phyloP scores from a whole-genome alignment of 225 moss, liverwort and hornwort species.

The Marchantia polymorpha region DNA sequence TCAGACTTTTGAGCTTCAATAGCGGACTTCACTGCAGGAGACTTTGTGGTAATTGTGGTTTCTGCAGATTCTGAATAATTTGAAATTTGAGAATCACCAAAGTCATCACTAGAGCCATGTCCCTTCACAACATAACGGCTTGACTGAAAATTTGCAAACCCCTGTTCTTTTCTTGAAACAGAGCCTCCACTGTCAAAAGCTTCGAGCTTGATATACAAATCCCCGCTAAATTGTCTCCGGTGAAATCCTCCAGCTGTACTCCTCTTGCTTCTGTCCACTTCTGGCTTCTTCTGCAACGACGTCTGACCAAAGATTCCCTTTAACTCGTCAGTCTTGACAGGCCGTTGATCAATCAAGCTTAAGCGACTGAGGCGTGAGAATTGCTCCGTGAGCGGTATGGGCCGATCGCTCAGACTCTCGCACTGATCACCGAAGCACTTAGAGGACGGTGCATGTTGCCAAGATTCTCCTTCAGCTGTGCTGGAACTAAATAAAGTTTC shows the following conservation, averaged over 20 bases:
- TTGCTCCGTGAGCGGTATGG: background rate
- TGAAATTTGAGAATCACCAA: background rate
- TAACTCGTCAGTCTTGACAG: background rate
- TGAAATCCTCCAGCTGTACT: constrained; percentile 28
- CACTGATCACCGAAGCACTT: background rate
- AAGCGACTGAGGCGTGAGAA: background rate
- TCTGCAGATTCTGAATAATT: background rate
- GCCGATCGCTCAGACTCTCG: background rate
- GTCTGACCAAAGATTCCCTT: background rate
- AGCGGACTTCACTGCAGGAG: background rate
- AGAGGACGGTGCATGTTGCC: background rate
- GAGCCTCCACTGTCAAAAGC: constrained; percentile 24
- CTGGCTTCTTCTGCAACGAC: constrained; percentile 1
- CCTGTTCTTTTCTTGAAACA: background rate
- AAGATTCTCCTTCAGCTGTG: background rate
- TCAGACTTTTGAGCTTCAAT: background rate
- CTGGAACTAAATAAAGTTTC: background rate
- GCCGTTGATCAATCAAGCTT: constrained; percentile 28
- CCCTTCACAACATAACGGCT: constrained; percentile 33
- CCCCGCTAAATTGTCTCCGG: constrained; percentile 41
- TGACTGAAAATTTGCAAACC: constrained; percentile 1
- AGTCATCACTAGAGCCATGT: constrained; percentile 34
- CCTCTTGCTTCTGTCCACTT: constrained; percentile 21
- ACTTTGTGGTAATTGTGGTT: background rate
- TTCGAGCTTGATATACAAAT: constrained; percentile 46